Conservation (phyloP, 345 rosid species). For the Dipteronia sinensis region DNA sequence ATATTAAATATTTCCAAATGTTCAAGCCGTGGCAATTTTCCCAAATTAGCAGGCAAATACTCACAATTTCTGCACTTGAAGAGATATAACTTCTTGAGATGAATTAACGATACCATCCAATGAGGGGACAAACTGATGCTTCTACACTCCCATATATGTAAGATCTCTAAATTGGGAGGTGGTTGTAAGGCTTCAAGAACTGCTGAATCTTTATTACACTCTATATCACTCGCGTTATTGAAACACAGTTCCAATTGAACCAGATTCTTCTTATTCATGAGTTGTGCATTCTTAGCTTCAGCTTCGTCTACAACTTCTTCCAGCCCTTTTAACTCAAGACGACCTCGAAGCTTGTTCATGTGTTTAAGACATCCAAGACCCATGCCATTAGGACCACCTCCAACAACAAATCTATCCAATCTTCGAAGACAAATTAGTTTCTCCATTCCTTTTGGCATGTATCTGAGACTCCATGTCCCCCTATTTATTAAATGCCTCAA, state of each 20-base stretch:
- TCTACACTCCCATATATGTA: accelerated
- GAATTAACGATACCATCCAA: neutral
- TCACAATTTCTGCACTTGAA: neutral
- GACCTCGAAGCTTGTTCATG: neutral
- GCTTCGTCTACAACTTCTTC: neutral
- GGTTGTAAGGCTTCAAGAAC: neutral
- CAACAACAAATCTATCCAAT: neutral
- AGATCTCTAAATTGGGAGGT: neutral
- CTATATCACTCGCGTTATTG: neutral
- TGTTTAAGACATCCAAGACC: slow-evolving; percentile 1
- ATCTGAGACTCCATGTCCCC: no score
- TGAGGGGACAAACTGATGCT: neutral
- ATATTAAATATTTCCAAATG: accelerated
- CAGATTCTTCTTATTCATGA: neutral
- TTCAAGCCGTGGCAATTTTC: neutral
- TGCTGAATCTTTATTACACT: neutral
- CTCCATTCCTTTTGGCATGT: slow-evolving; percentile 5
- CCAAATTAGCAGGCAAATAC: no score
- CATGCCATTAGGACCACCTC: neutral
- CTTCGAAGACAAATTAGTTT: neutral
- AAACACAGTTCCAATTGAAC: accelerated
- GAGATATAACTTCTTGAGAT: neutral
- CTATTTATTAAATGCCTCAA: neutral
- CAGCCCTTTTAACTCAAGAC: neutral
- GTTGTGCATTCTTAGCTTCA: neutral